Conservation (phyloP, 768 basidiomycete species). For the Candolleomyces eurysporus region DNA sequence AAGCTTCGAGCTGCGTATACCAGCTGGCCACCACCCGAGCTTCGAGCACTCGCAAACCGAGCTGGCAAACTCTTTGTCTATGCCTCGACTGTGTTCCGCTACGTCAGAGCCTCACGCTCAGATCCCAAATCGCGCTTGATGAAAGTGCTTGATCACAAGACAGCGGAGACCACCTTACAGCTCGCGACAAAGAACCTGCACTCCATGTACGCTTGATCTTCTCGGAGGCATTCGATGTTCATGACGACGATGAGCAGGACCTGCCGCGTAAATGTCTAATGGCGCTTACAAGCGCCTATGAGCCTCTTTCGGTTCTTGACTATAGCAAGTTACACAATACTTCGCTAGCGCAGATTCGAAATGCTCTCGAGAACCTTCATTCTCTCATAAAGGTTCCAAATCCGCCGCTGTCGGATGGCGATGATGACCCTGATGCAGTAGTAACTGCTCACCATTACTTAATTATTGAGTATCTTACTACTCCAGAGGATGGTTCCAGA, state of each 20-base stretch:
- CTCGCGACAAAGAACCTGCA: neutral
- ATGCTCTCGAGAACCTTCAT: constrained; percentile 4
- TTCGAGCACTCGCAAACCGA: neutral
- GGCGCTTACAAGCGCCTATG: neutral
- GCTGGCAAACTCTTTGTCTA: constrained; percentile 14
- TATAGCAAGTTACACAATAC: neutral
- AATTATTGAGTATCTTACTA: neutral
- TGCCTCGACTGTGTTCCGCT: constrained; percentile 8
- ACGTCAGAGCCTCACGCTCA: neutral
- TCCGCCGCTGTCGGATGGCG: neutral
- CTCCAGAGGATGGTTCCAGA: neutral
- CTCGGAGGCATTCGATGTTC: neutral
- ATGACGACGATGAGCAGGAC: neutral
- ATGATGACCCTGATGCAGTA: neutral
- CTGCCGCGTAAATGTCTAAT: neutral
- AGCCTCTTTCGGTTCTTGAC: neutral
- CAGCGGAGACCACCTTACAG: neutral
- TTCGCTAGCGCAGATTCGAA: neutral
- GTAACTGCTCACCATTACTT: neutral
- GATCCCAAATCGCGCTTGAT: neutral
- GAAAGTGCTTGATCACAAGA: neutral
- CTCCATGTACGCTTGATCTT: neutral
- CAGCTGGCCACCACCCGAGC: neutral
- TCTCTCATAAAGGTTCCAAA: neutral
- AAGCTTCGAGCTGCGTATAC: neutral